Evolutionary conservation across 163 green algal species (phyloP), one percentile per base, ranked within the genome.

Genomic region (Scenedesmus sp.): DNA sequence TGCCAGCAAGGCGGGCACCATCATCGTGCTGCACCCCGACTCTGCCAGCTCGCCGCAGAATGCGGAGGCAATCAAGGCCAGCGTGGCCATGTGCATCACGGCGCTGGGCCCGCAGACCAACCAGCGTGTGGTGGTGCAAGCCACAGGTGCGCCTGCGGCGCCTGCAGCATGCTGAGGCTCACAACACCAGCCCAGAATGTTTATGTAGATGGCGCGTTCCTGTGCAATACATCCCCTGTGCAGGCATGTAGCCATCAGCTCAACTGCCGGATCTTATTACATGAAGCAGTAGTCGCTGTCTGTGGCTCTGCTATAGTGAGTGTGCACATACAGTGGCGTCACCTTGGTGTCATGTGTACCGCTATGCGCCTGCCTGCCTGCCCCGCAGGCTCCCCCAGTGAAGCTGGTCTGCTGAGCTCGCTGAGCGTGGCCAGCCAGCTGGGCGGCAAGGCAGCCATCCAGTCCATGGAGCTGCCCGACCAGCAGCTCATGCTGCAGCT

Each of bases 11-110:
- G 89, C 89, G 0, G 57, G 54, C 10, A 86, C 89, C 26, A 79
- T 92, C 23, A 88, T 92, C 59, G 66, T 92, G 67, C 89, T 89
- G 89, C 89, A 92, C 57, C 89, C 89, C 15, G 89, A 92, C 46
- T 26, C 10, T 54, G n/a, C 81, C 55, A 87, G 60, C 81, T 74
- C 52, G 2, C 62, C 81, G 10, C 52, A 66, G 10, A 76, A 91
- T 46, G 88, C 88, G 2, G 88, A 92, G 82, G 82, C 89, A 20
- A 89, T 92, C 64, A 92, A 92, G 67, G 64, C 82, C 6, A 82
- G 66, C 12, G 89, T 79, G 23, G 89, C 64, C 3, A 92, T 92
- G 89, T 89, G 62, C 62, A 54, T 92, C 55, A 92, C 89, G 52
- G 89, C 89, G 52, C 89, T 92, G 55, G 82, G 67, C 13, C 52